Percentiles rank a stretch among this genome's conserved stretches.
Conservation (phyloP, 108 stramenopile species). For the Mediolabrus comicus region DNA sequence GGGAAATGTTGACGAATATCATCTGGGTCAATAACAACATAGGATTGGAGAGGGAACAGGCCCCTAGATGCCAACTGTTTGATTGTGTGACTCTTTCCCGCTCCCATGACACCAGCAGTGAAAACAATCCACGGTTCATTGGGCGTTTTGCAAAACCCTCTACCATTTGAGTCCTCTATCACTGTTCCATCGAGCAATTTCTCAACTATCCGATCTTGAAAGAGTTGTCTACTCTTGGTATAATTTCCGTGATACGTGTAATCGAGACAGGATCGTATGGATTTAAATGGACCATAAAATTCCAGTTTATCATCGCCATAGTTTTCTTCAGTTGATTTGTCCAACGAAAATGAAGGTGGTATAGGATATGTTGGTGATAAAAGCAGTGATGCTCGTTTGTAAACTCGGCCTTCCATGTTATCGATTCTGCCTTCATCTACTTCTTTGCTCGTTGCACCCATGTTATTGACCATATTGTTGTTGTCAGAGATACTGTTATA, state of each 20-base stretch:
- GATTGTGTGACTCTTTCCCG: constrained; percentile 85
- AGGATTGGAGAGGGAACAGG: constrained; percentile 77
- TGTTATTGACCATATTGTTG: too few relatives aligned
- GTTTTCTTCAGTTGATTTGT: constrained; percentile 44
- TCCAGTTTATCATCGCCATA: constrained; percentile 15
- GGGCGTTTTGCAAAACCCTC: constrained; percentile 69
- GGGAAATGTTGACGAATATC: constrained; percentile 74
- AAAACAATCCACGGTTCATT: constrained; percentile 89
- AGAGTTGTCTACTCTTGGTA: constrained; percentile 74
- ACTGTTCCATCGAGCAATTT: constrained; percentile 54
- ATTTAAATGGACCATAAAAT: constrained; percentile 64
- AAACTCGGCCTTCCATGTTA: neutral
- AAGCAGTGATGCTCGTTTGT: neutral
- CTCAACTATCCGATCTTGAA: constrained; percentile 84
- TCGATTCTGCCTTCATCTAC: neutral
- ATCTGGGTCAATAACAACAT: constrained; percentile 88
- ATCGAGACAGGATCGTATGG: constrained; percentile 62
- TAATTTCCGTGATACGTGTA: constrained; percentile 72
- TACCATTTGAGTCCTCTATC: constrained; percentile 62
- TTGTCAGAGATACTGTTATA: neutral
- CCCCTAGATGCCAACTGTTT: constrained; percentile 55
- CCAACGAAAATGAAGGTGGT: constrained; percentile 22
- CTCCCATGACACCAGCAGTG: constrained; percentile 94
- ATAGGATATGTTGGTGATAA: constrained; percentile 3
- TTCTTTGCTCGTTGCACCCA: neutral